phyloP scores from a whole-genome alignment of 305 asterid genomes.

The Stenogyne calaminthoides region DNA sequence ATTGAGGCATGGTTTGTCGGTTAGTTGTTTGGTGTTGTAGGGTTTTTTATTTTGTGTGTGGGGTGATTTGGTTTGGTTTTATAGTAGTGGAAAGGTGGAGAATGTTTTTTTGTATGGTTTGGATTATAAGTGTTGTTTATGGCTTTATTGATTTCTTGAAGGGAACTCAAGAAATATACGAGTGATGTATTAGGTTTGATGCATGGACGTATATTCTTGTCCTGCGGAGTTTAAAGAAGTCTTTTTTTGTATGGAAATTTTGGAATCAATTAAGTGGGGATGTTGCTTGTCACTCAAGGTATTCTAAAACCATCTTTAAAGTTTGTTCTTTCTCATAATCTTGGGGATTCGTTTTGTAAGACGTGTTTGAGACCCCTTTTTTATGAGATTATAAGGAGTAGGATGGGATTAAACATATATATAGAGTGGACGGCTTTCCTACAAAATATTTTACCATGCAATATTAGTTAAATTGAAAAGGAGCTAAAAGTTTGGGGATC shows the following conservation, averaged over 20 bases:
- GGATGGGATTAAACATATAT: no score
- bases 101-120: neutral
- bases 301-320: slow-evolving; percentile 38
- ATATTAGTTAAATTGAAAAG: no score
- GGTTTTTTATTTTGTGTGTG: neutral
- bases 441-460: no score
- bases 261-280: slow-evolving; percentile 23
- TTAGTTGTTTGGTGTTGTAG: no score
- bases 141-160: slow-evolving; percentile 41
- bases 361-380: no score
- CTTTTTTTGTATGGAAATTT: slow-evolving; percentile 11
- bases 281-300: slow-evolving; percentile 38
- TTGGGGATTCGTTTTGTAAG: neutral
- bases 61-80: slow-evolving; percentile 10
- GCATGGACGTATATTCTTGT: slow-evolving; percentile 45
- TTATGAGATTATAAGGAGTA: no score
- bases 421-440: no score
- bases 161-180: slow-evolving; percentile 46
- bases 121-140: neutral
- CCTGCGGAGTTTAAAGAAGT: slow-evolving; percentile 38
- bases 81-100: slow-evolving; percentile 25
- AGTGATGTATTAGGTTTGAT: neutral
- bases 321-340: slow-evolving; percentile 22
- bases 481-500: no score
- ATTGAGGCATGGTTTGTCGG: slow-evolving; percentile 18